These are phyloP conservation scores for Erigeron philadelphicus DNA, from an alignment of 140 eudicot species.

Conservation along the genomic window DNA sequence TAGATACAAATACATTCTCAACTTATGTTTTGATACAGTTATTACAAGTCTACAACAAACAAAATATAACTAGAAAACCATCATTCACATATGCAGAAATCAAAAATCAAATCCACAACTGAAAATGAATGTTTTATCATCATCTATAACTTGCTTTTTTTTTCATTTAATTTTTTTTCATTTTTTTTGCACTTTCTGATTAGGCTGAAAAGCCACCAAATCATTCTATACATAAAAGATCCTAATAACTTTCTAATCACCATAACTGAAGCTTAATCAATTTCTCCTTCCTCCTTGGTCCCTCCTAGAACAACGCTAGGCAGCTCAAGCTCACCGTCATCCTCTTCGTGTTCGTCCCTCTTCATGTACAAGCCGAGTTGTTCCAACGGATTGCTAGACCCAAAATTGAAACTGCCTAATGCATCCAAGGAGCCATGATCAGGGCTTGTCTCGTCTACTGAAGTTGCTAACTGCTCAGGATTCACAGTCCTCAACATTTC, in stretches of 20 bases:
- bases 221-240: conserved; percentile 28
- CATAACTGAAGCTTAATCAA: conserved; percentile 41
- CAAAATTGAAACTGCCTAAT: conserved; percentile 71
- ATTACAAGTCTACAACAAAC: not conserved
- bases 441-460: conserved; percentile 65
- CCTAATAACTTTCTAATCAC: conserved; percentile 19
- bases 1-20: not conserved
- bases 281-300: conserved; percentile 69
- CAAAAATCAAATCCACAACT: conserved; percentile 15
- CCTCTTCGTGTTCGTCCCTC: conserved; percentile 78
- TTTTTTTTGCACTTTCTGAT: not conserved
- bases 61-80: conserved; percentile 10
- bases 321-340: conserved; percentile 60
- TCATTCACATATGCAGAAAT: conserved; percentile 28
- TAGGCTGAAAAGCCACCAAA: conserved; percentile 18
- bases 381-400: conserved; percentile 72
- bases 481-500: conserved; percentile 58
- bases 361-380: conserved; percentile 85
- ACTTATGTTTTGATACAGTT: not conserved
- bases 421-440: conserved; percentile 49
- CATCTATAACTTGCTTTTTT: conserved; percentile 19
- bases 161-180: not conserved
- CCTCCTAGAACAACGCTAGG: conserved; percentile 22
- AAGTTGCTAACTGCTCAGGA: conserved; percentile 44
- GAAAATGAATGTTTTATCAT: conserved; percentile 20